Evolutionary conservation across 371 early-diverging fungal genomes (phyloP), one percentile per base, ranked within the genome.

Genomic region (Zopfochytrium polystomum): DNA sequence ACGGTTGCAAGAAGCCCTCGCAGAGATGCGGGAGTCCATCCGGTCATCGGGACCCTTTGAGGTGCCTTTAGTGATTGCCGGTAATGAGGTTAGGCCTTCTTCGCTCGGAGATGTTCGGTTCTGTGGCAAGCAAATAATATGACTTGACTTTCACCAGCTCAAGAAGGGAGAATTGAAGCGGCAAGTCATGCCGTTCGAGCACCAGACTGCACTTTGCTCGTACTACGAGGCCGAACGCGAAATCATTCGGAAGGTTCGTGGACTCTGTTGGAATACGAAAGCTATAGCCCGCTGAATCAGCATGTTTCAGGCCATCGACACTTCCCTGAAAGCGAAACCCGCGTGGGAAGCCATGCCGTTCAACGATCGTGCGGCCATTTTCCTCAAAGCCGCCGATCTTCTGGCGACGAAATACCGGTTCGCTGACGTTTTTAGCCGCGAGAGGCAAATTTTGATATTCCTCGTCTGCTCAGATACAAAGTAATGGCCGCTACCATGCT

Each of bases 401-500:
- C 77, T 95, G 15, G 68, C 93, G 33, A 73, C 69, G 67, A 96
- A 96, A 75, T 95, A 96, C 81, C 84, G 94, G 76, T 86, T 83
- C 65, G 63, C 56, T 27, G 42, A 67, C 33, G 58, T 62, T 47
- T 20, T 15, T 18, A 11, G n/a, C 9, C 5, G 9, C 9, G 29
- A 27, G 27, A 38, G 27, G 11, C 20, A 55, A 50, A 23, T 50
- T 27, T 33, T 52, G 7, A 29, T 20, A 22, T 59, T 5, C 27
- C 22, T 18, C 4, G 5, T 23, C 31, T 45, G 33, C 9, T 23
- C 63, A 80, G 88, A 72, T 92, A 90, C 82, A 83, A 90, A 81
- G 63, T 93, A 49, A 85, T 95, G 87, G 98, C 98, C 18, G 93
- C 97, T 35, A 93, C 98, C 52, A 96, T 98, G 95, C 78, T 98